Conservation (phyloP, 805 yeast genomes). For the Ogataea henricii region DNA sequence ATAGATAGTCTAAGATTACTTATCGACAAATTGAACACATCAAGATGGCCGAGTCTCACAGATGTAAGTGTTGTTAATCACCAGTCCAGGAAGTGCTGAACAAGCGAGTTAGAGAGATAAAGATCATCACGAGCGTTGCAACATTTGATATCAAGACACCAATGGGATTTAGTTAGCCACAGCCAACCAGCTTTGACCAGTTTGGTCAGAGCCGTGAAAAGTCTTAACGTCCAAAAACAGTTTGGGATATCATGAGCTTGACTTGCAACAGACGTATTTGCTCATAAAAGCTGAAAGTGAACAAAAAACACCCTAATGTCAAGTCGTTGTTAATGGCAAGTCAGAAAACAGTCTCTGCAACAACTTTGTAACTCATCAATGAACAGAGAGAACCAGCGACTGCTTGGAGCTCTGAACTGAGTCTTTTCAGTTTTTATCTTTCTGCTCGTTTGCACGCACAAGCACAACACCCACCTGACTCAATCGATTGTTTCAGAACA, state of each 20-base stretch:
- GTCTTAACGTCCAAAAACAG: background rate
- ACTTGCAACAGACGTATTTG: too few relatives aligned
- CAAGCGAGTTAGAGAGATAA: conserved; percentile 6
- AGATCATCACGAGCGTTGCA: background rate
- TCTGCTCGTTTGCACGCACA: too few relatives aligned
- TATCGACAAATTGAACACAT: conserved; percentile 12
- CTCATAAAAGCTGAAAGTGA: too few relatives aligned
- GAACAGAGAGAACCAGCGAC: too few relatives aligned
- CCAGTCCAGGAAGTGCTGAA: background rate
- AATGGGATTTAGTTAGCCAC: background rate
- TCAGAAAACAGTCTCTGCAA: too few relatives aligned
- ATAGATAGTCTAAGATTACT: conserved; percentile 10
- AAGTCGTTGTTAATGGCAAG: too few relatives aligned
- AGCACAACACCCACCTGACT: background rate
- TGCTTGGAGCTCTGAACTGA: too few relatives aligned
- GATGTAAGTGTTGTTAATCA: conserved; percentile 68
- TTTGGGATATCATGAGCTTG: too few relatives aligned
- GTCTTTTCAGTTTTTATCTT: too few relatives aligned
- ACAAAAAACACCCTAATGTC: too few relatives aligned
- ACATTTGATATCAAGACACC: conserved; percentile 1
- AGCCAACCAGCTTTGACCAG: background rate
- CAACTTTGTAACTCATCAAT: too few relatives aligned
- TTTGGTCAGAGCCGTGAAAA: too few relatives aligned
- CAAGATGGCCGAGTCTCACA: conserved; percentile 94
- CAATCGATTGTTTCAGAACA: background rate